Evolutionary conservation across 2,329 filamentous ascomycete genomes (phyloP).

Genomic region (Fusarium newnesense): DNA sequence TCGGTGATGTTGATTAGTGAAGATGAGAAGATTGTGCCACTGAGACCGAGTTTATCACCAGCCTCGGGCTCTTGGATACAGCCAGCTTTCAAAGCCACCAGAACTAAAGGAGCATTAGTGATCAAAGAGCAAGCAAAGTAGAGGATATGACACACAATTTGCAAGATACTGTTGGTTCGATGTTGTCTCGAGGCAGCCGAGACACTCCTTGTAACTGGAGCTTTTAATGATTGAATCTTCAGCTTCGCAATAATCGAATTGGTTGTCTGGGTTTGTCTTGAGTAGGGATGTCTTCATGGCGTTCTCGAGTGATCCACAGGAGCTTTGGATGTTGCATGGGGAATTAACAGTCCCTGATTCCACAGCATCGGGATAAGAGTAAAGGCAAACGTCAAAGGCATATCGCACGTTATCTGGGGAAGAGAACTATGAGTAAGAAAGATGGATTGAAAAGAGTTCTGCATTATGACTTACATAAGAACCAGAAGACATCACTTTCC

Average conservation of each 20-base stretch:
- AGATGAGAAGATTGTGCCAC: conserved; percentile 54
- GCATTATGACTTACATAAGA: conserved; percentile 55
- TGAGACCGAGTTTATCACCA: conserved; percentile 54
- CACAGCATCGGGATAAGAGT: conserved; percentile 46
- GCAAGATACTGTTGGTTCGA: conserved; percentile 55
- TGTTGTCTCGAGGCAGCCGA: conserved; percentile 56
- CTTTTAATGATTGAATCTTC: conserved; percentile 49
- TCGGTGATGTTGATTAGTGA: conserved; percentile 54
- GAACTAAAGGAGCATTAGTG: conserved; percentile 49
- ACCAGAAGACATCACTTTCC: conserved; percentile 50
- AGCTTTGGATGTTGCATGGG: conserved; percentile 55
- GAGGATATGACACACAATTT: conserved; percentile 57
- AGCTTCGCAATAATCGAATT: conserved; percentile 56
- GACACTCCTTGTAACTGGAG: conserved; percentile 50
- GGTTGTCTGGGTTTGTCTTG: conserved; percentile 30
- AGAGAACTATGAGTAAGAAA: neutral
- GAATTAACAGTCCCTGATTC: conserved; percentile 48
- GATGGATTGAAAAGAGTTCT: neutral
- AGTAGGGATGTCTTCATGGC: conserved; percentile 48
- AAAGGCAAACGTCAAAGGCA: conserved; percentile 60
- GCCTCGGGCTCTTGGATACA: conserved; percentile 57
- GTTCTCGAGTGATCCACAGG: conserved; percentile 53
- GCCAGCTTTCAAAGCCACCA: conserved; percentile 59
- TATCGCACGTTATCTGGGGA: conserved; percentile 62
- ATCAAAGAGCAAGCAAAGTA: neutral